phyloP scores from a whole-genome alignment of 1,139 yeast genomes.

The Blastobotrys malaysiensis region DNA sequence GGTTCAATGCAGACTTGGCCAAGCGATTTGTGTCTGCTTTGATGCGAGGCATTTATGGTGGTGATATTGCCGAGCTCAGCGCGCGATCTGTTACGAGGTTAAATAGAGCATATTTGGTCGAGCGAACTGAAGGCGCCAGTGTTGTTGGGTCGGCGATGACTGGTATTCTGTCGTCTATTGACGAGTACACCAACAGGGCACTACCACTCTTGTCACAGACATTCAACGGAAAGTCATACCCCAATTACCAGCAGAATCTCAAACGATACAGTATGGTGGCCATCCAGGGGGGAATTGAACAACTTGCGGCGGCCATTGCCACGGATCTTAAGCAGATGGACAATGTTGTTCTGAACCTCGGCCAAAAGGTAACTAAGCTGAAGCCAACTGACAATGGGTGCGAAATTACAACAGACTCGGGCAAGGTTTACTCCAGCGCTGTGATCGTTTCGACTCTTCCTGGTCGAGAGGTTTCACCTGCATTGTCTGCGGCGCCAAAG shows the following conservation, averaged over 20 bases:
- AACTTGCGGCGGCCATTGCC: conserved; percentile 32
- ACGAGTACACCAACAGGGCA: conserved; percentile 24
- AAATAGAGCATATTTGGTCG: conserved; percentile 46
- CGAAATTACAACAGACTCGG: conserved; percentile 10
- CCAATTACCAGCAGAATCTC: conserved; percentile 15
- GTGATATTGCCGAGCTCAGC: conserved; percentile 66
- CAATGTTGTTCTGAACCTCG: conserved; percentile 41
- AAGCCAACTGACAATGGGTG: conserved; percentile 15
- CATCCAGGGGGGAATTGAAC: conserved; percentile 30
- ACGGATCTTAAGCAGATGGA: conserved; percentile 38
- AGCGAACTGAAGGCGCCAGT: conserved; percentile 53
- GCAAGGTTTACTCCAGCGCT: conserved; percentile 15
- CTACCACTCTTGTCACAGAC: conserved; percentile 27
- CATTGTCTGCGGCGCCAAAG: conserved; percentile 14
- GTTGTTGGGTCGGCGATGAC: conserved; percentile 40
- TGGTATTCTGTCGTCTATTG: conserved; percentile 28
- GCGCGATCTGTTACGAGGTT: conserved; percentile 46
- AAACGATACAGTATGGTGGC: conserved; percentile 26
- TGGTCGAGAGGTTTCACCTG: conserved; percentile 20
- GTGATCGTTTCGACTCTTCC: conserved; percentile 30
- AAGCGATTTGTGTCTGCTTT: conserved; percentile 73
- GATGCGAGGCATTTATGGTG: conserved; percentile 88
- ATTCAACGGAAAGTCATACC: conserved; percentile 18
- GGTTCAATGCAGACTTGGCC: conserved; percentile 61
- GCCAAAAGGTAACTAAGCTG: conserved; percentile 18